These are phyloP conservation scores for Verticillium alfalfae DNA, from an alignment of 2,329 filamentous ascomycete genomes.

Conservation along the genomic window DNA sequence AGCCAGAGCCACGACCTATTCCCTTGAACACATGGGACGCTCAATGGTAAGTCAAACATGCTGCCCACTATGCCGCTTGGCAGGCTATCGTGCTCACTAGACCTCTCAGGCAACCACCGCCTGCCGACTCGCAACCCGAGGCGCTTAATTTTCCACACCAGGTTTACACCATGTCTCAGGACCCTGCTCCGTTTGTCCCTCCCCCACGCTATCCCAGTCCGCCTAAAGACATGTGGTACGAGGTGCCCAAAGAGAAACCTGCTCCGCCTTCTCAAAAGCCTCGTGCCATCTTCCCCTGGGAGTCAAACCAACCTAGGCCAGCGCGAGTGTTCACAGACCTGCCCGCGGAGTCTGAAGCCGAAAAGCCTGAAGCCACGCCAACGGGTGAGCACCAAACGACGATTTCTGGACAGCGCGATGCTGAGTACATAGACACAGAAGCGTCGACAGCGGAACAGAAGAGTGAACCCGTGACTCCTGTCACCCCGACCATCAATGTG, in stretches of 20 bases:
- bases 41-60: conserved; percentile 36
- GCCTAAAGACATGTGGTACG: conserved; percentile 83
- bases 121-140: conserved; percentile 69
- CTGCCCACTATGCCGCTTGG: background rate
- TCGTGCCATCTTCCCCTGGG: conserved; percentile 86
- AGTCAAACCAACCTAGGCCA: conserved; percentile 57
- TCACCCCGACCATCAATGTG: conserved; percentile 40
- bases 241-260: conserved; percentile 63
- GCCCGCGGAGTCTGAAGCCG: conserved; percentile 8
- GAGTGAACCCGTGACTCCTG: conserved; percentile 40
- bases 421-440: conserved; percentile 29
- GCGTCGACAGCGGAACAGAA: conserved; percentile 20
- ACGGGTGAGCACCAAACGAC: conserved; percentile 17
- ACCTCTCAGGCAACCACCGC: conserved; percentile 53
- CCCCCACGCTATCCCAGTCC: conserved; percentile 75
- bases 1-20: conserved; percentile 26
- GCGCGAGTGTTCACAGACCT: conserved; percentile 54
- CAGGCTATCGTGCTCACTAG: background rate
- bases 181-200: conserved; percentile 68
- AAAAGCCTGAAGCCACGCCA: conserved; percentile 17
- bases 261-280: conserved; percentile 49
- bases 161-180: conserved; percentile 78
- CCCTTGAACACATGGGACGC: conserved; percentile 42
- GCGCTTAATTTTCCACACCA: conserved; percentile 75
- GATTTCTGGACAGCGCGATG: conserved; percentile 12